Base-by-base conservation (phyloP, 768 basidiomycete genomes). In the Psilocybe tampanensis region DNA sequence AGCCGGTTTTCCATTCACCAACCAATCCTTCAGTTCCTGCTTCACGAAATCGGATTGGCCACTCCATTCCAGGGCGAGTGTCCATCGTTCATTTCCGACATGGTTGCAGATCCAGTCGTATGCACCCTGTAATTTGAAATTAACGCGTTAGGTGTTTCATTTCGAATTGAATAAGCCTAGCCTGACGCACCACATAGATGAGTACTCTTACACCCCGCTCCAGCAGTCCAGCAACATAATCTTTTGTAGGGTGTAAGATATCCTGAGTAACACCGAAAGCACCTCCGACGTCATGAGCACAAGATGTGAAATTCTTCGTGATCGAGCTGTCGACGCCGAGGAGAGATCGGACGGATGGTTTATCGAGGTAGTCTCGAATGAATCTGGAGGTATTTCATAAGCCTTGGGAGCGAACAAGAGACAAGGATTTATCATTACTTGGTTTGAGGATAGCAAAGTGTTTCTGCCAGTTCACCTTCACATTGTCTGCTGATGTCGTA, bases 91-190 rank as follows among this genome's bases (percentile, higher is more conserved):
- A 67, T 92, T 92, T 5, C 86, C 88, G 23, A 89, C 72, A 79
- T 85, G 87, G 67, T 90, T 90, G 69, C 89, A 91, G 51, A 85
- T 85, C 85, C 84, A 89, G 61, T 90, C 88, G 56, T 87, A 85
- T 29, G 77, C 78, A 7, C 88, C 89, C 62, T 63, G 18, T 22
- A 11, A 32, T n/a, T 48, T 26, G 18, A n/a, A 11, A 32, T n/a
- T 48, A 12, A 33, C 21, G 23, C 21, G 22, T 8, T 21, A 18
- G n/a, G 18, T 11, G 29, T 15, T 9, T 47, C 8, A 17, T 42
- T 21, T 33, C 21, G 8, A 17, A 8, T 11, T n/a, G 8, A 18
- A 5, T 19, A 34, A 19, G 18, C 23, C 23, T 41, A 22, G 12
- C 17, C 8, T 17, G 8, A 34, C 59, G 47, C 44, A 59, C 64